phyloP scores from a whole-genome alignment of 495 filamentous ascomycete genomes.

The Pseudoneurospora amorphoporcata region DNA sequence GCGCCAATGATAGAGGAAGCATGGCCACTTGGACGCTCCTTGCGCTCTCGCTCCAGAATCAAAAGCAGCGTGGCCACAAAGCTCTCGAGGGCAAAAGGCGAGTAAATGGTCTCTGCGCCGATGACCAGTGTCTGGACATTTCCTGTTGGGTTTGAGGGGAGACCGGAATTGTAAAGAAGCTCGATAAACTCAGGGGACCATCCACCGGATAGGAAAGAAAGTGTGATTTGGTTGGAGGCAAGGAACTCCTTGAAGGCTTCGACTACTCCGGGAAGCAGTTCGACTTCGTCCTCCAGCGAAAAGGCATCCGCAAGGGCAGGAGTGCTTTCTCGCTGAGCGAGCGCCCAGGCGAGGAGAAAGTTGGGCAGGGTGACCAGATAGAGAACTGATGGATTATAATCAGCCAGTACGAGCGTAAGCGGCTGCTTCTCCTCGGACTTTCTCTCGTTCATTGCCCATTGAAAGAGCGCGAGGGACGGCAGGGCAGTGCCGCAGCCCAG shows the following conservation, averaged over 20 bases:
- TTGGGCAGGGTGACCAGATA: constrained; percentile 85
- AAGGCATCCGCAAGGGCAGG: constrained; percentile 28
- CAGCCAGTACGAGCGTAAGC: constrained; percentile 62
- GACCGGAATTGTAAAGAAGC: constrained; percentile 32
- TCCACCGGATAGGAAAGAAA: constrained; percentile 72
- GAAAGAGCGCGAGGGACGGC: constrained; percentile 68
- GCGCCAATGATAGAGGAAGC: constrained; percentile 72
- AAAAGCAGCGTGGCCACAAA: constrained; percentile 66
- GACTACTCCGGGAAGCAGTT: constrained; percentile 57
- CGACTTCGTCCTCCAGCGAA: constrained; percentile 56
- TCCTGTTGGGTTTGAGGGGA: constrained; percentile 7
- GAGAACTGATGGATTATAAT: constrained; percentile 84
- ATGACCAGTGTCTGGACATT: constrained; percentile 46
- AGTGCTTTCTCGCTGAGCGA: constrained; percentile 22
- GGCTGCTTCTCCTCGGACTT: constrained; percentile 16
- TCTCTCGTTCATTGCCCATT: constrained; percentile 44
- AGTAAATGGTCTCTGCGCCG: constrained; percentile 94
- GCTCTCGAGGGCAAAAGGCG: constrained; percentile 55
- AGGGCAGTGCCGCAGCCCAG: constrained; percentile 87
- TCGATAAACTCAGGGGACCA: constrained; percentile 66
- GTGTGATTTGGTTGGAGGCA: constrained; percentile 38
- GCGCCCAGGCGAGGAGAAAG: constrained; percentile 71
- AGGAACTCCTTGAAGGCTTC: constrained; percentile 52
- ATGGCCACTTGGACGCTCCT: constrained; percentile 21
- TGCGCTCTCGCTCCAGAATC: constrained; percentile 47